Evolutionary conservation across 768 basidiomycete species (phyloP).

Genomic region (Suillus plorans): DNA sequence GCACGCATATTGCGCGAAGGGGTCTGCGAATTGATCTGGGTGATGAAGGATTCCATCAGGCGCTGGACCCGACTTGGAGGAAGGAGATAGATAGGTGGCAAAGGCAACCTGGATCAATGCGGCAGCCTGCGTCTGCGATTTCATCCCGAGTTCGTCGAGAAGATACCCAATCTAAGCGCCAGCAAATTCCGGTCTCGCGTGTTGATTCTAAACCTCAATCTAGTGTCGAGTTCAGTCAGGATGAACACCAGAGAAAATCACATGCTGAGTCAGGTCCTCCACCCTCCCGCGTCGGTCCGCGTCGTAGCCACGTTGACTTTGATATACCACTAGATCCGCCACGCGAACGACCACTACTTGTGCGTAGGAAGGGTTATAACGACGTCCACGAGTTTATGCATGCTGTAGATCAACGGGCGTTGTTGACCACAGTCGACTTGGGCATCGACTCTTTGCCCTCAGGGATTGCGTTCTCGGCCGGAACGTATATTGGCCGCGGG

Average conservation of each 20-base stretch:
- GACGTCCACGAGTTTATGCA: slow-evolving; percentile 3
- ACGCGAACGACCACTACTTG: neutral
- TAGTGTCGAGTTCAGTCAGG: neutral
- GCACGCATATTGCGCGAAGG: slow-evolving; percentile 34
- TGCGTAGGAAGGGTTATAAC: slow-evolving; percentile 8
- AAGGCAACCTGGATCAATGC: slow-evolving; percentile 16
- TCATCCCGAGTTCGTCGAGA: slow-evolving; percentile 9
- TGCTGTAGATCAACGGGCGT: slow-evolving; percentile 5
- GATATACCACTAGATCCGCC: neutral
- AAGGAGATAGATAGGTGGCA: slow-evolving; percentile 34
- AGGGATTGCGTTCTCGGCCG: slow-evolving; percentile 49
- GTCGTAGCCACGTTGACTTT: neutral
- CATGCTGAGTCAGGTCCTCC: neutral
- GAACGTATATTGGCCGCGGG: slow-evolving; percentile 61
- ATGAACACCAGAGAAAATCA: neutral
- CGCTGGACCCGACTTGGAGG: slow-evolving; percentile 40
- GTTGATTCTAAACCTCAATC: slow-evolving; percentile 15
- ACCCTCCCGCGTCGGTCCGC: neutral
- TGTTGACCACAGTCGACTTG: slow-evolving; percentile 40
- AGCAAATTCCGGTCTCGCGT: slow-evolving; percentile 9
- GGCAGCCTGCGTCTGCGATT: slow-evolving; percentile 9
- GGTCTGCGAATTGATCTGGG: slow-evolving; percentile 44
- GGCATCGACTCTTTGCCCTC: slow-evolving; percentile 48
- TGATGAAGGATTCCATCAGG: slow-evolving; percentile 42
- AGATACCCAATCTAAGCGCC: slow-evolving; percentile 16